phyloP scores from a whole-genome alignment of 179 eudicot genomes.

The Heliamphora ciliata region DNA sequence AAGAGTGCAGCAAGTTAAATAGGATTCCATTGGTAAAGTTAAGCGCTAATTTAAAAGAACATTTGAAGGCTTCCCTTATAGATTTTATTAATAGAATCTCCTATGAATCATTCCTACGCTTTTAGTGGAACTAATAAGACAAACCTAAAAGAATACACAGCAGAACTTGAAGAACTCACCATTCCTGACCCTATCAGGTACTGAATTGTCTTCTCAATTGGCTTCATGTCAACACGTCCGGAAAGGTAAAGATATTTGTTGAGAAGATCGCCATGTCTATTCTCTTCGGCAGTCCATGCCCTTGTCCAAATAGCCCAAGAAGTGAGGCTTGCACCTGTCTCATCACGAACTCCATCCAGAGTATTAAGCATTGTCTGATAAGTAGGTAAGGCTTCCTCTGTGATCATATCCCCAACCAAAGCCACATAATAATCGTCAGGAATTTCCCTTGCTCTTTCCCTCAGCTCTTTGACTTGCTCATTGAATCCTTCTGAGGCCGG shows the following conservation, averaged over 20 bases:
- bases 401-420: slow-evolving; percentile 74
- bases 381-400: slow-evolving; percentile 80
- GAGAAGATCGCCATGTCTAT: slow-evolving; percentile 29
- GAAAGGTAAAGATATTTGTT: slow-evolving; percentile 72
- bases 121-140: not conserved
- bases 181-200: slow-evolving; percentile 72
- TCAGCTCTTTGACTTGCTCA: slow-evolving; percentile 59
- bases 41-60: not conserved
- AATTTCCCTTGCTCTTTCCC: slow-evolving; percentile 54
- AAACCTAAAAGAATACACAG: not conserved
- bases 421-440: slow-evolving; percentile 66
- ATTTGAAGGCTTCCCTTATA: not conserved
- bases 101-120: not conserved
- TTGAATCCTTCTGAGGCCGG: slow-evolving; percentile 57
- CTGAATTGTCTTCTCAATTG: slow-evolving; percentile 66
- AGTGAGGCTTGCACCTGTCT: slow-evolving; percentile 65
- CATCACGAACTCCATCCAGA: slow-evolving; percentile 65
- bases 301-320: slow-evolving; percentile 73
- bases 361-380: slow-evolving; percentile 80
- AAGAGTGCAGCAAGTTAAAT: not conserved
- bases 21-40: not conserved
- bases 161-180: slow-evolving; percentile 32
- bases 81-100: not conserved
- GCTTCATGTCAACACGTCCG: slow-evolving; percentile 71
- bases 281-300: slow-evolving; percentile 81